Evolutionary conservation across 345 rosid species (phyloP).

Genomic region (Salix koriyanagi): DNA sequence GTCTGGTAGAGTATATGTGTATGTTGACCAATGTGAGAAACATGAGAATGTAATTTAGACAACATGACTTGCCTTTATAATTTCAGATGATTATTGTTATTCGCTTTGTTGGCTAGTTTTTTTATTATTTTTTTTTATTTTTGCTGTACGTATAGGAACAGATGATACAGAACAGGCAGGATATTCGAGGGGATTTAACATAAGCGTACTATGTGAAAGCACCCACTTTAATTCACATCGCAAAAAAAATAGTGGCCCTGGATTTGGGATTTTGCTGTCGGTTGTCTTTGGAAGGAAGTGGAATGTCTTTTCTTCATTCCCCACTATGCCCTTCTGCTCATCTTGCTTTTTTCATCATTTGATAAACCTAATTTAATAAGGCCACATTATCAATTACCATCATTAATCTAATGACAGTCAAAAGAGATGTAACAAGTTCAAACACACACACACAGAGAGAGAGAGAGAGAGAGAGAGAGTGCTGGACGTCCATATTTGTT

Average conservation of each 20-base stretch:
- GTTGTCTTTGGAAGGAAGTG: slow-evolving; percentile 22
- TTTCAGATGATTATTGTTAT: slow-evolving; percentile 8
- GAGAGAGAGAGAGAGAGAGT: too few relatives aligned
- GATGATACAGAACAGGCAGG: slow-evolving; percentile 12
- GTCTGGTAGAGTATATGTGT: slow-evolving; percentile 3
- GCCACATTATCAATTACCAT: slow-evolving; percentile 1
- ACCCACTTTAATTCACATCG: slow-evolving; percentile 14
- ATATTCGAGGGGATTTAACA: slow-evolving; percentile 20
- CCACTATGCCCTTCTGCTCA: slow-evolving; percentile 19
- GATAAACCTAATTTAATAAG: not conserved
- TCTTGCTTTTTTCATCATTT: not conserved
- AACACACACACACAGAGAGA: too few relatives aligned
- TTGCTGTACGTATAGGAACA: slow-evolving; percentile 21
- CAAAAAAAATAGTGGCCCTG: slow-evolving; percentile 15
- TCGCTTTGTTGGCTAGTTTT: slow-evolving; percentile 19
- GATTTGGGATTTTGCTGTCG: slow-evolving; percentile 34
- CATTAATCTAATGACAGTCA: slow-evolving; percentile 7
- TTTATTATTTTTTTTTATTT: not conserved
- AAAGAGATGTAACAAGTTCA: not conserved
- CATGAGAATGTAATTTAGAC: slow-evolving; percentile 5
- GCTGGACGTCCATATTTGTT: too few relatives aligned
- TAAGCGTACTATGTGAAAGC: slow-evolving; percentile 11
- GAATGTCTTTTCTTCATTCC: slow-evolving; percentile 14
- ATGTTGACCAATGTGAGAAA: slow-evolving; percentile 22
- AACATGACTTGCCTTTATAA: slow-evolving; percentile 31